These are phyloP conservation scores for Tuber umbilicatum DNA, from an alignment of 495 filamentous ascomycete genomes.

Conservation along the genomic window DNA sequence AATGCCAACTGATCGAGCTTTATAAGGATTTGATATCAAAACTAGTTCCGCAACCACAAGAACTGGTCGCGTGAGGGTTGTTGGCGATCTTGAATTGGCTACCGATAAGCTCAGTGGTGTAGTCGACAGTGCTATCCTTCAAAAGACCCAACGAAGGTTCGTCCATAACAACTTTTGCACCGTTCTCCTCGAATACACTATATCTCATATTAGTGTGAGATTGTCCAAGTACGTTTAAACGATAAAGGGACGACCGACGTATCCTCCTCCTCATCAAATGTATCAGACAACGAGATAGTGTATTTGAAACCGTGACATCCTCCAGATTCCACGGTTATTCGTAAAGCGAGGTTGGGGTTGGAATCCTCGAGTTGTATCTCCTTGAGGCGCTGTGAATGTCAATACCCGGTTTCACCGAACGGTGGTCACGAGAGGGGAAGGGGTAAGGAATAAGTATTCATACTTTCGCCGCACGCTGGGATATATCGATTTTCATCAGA, in stretches of 20 bases:
- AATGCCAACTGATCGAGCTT: not conserved
- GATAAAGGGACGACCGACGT: slow-evolving; percentile 51
- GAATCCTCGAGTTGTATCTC: slow-evolving; percentile 62
- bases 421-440: not conserved
- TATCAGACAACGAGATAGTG: slow-evolving; percentile 73
- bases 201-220: not conserved
- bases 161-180: slow-evolving; percentile 84
- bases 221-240: not conserved
- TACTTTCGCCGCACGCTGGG: slow-evolving; percentile 72
- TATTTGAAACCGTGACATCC: slow-evolving; percentile 99
- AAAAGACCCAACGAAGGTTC: slow-evolving; percentile 77
- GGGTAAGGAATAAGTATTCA: slow-evolving; percentile 34
- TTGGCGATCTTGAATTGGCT: slow-evolving; percentile 96
- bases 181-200: slow-evolving; percentile 45
- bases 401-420: not conserved
- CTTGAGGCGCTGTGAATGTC: slow-evolving; percentile 56
- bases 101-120: slow-evolving; percentile 92
- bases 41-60: slow-evolving; percentile 95
- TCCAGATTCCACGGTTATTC: slow-evolving; percentile 82
- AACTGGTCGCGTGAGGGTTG: slow-evolving; percentile 83
- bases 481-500: slow-evolving; percentile 71
- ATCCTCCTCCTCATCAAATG: slow-evolving; percentile 67
- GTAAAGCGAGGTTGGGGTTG: slow-evolving; percentile 76
- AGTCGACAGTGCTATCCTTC: slow-evolving; percentile 90
- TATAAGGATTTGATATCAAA: slow-evolving; percentile 70